Conservation (phyloP, 306 rosid species). For the Elaeagnus macrophylla region DNA sequence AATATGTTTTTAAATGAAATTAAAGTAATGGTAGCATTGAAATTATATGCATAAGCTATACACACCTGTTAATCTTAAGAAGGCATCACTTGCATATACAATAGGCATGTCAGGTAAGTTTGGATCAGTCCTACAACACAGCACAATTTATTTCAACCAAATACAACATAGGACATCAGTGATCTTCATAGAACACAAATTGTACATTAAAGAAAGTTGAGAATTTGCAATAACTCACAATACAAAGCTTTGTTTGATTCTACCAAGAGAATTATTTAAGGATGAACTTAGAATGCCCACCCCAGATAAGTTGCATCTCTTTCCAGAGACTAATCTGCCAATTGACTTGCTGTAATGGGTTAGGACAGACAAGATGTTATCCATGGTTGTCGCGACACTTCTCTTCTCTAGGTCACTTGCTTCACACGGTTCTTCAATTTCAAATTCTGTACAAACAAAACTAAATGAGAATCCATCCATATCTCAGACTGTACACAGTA, state of each 20-base stretch:
- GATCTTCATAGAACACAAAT: slow-evolving; percentile 18
- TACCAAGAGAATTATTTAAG: slow-evolving; percentile 91
- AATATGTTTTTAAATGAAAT: slow-evolving; percentile 5
- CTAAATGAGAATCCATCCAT: slow-evolving; percentile 20
- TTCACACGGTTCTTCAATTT: slow-evolving; percentile 60
- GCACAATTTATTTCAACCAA: slow-evolving; percentile 22
- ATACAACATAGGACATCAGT: slow-evolving; percentile 26
- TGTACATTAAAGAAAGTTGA: slow-evolving; percentile 30
- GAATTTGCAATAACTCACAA: slow-evolving; percentile 85
- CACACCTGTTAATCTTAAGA: slow-evolving; percentile 80
- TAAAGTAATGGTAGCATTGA: not conserved
- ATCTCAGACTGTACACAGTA: slow-evolving; percentile 2
- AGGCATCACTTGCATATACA: slow-evolving; percentile 86
- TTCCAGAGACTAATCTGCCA: slow-evolving; percentile 67
- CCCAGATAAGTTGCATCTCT: slow-evolving; percentile 57
- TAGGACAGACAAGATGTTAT: slow-evolving; percentile 63
- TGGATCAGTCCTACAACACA: slow-evolving; percentile 68
- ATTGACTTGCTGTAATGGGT: slow-evolving; percentile 61
- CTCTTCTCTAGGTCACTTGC: slow-evolving; percentile 67
- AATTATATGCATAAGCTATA: not conserved
- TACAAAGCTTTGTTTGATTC: slow-evolving; percentile 99
- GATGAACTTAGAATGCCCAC: slow-evolving; percentile 66
- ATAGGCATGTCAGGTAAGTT: slow-evolving; percentile 78
- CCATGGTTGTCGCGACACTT: slow-evolving; percentile 48
- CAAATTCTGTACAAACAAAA: slow-evolving; percentile 34